These are phyloP conservation scores for Lasiodiplodia hormozganensis DNA, from an alignment of 2,329 filamentous ascomycete species.

Conservation along the genomic window DNA sequence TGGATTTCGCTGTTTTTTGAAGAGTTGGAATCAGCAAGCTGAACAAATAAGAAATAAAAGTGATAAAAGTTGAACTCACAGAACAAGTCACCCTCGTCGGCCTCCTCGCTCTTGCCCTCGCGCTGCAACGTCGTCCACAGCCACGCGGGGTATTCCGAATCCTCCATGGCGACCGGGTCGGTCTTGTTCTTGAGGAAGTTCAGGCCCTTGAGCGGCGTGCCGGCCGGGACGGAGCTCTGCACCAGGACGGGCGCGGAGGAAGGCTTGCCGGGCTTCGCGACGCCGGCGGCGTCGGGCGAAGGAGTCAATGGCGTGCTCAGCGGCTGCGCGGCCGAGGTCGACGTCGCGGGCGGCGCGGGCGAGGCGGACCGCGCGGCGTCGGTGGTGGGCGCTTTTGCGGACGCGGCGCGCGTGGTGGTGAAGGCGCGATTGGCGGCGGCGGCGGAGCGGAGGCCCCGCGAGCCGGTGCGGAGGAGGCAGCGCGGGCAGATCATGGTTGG, in stretches of 20 bases:
- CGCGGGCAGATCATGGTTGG: conserved; percentile 48
- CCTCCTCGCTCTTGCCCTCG: conserved; percentile 61
- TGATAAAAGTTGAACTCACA: conserved; percentile 63
- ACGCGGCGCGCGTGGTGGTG: conserved; percentile 37
- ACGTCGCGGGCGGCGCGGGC: conserved; percentile 49
- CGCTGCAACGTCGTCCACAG: conserved; percentile 74
- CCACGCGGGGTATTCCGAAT: conserved; percentile 81
- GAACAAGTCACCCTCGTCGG: conserved; percentile 74
- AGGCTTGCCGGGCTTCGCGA: conserved; percentile 41
- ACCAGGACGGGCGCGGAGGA: conserved; percentile 40
- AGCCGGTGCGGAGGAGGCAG: conserved; percentile 44
- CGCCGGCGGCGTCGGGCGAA: conserved; percentile 37
- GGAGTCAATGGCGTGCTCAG: conserved; percentile 50
- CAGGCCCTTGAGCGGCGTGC: conserved; percentile 74
- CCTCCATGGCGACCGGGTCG: conserved; percentile 76
- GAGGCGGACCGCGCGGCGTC: conserved; percentile 37
- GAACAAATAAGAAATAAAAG: neutral
- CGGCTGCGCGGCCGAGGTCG: conserved; percentile 54
- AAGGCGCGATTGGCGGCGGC: conserved; percentile 26
- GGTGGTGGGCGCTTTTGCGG: conserved; percentile 38
- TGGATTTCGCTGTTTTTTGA: conserved; percentile 72
- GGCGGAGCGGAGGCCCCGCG: conserved; percentile 35
- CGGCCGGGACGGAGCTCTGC: conserved; percentile 64
- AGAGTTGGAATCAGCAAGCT: neutral
- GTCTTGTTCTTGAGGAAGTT: conserved; percentile 77